Evolutionary conservation across 192 early-diverging fungal genomes (phyloP), one percentile per base, ranked within the genome.

Genomic region (Gaertneriomyces sp.): DNA sequence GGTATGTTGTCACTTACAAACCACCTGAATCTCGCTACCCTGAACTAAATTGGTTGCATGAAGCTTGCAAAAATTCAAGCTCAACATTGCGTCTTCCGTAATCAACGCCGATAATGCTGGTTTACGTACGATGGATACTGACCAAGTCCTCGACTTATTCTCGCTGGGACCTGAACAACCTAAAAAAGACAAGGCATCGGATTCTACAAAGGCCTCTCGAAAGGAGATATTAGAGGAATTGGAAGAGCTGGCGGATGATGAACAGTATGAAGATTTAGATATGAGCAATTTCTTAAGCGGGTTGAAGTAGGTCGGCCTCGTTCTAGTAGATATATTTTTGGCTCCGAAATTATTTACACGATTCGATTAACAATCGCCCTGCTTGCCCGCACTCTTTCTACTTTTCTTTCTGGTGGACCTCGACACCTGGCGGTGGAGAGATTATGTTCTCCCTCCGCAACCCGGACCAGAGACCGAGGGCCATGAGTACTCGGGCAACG

Each of bases 61-160:
- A 60, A 91, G 88, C 39, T 73, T 97, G 56, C 97, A 99, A 81
- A 93, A 92, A 61, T 99, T 99, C 82, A 99, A 99, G 74, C 80
- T 96, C 49, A 95, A 97, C 70, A 94, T 99, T 76, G 94, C 97
- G 2, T 93, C 91, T 53, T 85, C 93, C 2, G 83, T 99, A 41
- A 91, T 99, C 49, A 98, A 96, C 62, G 90, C 93, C 72, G 94
- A 99, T 78, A 99, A 99, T 66, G 78, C 93, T 1, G 93, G 94
- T 7, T 73, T 99, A 41, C 81, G 89, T 60, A 91, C 87, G 25
- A 98, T 98, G 96, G 94, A 93, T 70, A 94, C 96, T 38, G 91
- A 92, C 50, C 91, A 97, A 78, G 87, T 98, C 46, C 74, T 98
- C 55, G 96, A 98, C 72, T 73, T 98, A 47, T 98, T 98, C 70